Evolutionary conservation across 148 eudicot species (phyloP).

Genomic region (Heliosperma pusillum): DNA sequence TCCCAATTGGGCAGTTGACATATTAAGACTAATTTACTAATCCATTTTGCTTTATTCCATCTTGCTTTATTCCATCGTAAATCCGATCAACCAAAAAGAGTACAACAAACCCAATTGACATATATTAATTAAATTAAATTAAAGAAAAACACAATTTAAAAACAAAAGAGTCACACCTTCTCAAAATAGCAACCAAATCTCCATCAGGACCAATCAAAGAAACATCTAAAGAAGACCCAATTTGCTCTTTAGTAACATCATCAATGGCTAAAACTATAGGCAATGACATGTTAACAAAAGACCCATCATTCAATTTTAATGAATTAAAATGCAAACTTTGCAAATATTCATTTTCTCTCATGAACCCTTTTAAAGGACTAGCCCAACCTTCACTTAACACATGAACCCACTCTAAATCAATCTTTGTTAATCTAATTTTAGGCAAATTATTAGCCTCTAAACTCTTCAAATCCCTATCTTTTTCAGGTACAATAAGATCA

Average conservation of each 20-base stretch:
- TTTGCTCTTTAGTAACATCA: slow-evolving; percentile 48
- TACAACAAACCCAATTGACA: too few relatives aligned
- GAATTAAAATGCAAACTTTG: slow-evolving; percentile 86
- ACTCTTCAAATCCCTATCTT: slow-evolving; percentile 33
- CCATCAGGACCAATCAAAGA: slow-evolving; percentile 58
- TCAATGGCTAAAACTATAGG: slow-evolving; percentile 87
- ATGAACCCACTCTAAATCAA: slow-evolving; percentile 94
- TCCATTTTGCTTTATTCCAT: too few relatives aligned
- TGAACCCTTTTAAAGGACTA: slow-evolving; percentile 77
- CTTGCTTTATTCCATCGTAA: too few relatives aligned
- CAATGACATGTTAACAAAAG: slow-evolving; percentile 79
- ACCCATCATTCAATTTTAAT: slow-evolving; percentile 59
- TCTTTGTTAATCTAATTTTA: slow-evolving; percentile 43
- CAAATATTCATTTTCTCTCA: slow-evolving; percentile 86
- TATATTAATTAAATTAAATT: too few relatives aligned
- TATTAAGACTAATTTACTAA: too few relatives aligned
- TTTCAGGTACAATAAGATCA: slow-evolving; percentile 59
- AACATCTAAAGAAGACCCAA: slow-evolving; percentile 54
- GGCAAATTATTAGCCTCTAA: slow-evolving; percentile 57
- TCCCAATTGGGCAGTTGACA: too few relatives aligned
- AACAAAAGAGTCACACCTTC: slow-evolving; percentile 42
- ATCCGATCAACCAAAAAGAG: too few relatives aligned
- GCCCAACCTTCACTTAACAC: slow-evolving; percentile 97
- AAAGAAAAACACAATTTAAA: too few relatives aligned
- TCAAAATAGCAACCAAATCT: slow-evolving; percentile 60